Percentiles rank a stretch among this genome's conserved stretches.
These are phyloP conservation scores for Harrya chromipes DNA, from an alignment of 768 basidiomycete genomes.

Conservation along the genomic window DNA sequence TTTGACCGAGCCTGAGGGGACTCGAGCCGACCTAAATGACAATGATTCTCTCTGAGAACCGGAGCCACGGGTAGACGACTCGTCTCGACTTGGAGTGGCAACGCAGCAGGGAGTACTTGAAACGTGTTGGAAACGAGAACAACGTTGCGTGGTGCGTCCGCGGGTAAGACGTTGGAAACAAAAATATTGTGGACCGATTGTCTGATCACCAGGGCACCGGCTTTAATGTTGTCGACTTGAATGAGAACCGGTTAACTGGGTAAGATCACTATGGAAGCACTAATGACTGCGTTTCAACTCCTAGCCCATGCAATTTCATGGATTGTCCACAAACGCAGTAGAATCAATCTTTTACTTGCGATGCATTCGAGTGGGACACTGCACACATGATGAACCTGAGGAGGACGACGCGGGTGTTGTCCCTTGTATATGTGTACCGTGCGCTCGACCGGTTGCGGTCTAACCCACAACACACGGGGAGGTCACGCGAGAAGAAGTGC, in stretches of 20 bases:
- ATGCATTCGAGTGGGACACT: background rate
- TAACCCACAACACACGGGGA: too few species aligned
- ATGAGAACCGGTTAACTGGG: background rate
- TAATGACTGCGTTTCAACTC: background rate
- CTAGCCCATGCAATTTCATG: background rate
- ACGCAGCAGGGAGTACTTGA: background rate
- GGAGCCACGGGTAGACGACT: background rate
- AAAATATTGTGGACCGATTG: background rate
- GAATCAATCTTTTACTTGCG: background rate
- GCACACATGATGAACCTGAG: too few species aligned
- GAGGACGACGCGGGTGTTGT: too few species aligned
- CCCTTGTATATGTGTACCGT: too few species aligned
- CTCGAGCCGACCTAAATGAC: background rate
- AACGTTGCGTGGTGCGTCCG: too few species aligned
- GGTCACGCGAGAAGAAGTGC: too few species aligned
- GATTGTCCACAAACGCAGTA: background rate
- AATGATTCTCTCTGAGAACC: background rate
- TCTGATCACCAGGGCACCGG: constrained; percentile 1
- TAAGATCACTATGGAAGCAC: constrained; percentile 1
- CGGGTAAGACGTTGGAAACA: background rate
- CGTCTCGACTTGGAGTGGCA: background rate
- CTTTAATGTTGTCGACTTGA: background rate
- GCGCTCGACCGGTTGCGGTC: too few species aligned
- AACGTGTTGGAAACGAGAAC: too few species aligned
- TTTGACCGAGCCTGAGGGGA: background rate